Evolutionary conservation across 1,139 yeast genomes (phyloP), one percentile per base, ranked within the genome.

Genomic region (Candida tetrigidarum): DNA sequence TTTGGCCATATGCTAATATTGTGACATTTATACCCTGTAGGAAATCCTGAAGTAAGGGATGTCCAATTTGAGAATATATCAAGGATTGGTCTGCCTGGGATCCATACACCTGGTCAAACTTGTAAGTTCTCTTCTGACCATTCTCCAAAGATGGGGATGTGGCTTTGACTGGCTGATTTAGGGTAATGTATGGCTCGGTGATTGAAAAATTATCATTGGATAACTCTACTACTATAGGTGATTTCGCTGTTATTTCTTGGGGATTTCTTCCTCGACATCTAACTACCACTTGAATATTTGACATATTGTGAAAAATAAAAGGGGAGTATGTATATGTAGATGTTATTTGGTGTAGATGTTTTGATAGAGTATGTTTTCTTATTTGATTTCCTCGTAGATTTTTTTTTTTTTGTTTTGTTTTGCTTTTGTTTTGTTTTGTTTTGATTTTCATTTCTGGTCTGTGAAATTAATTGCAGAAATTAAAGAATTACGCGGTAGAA

Each of bases 1-100:
- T 89, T 64, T 89, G 96, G 8, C 96, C 96, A 61, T 89, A 89
- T 0, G 96, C 96, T 56, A 89, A 76, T 4, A 90, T 76, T 0
- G 96, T 87, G 46, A 91, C 90, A 55, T 87, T 88, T 57, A 74
- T 83, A 8, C 95, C 93, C 52, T 74, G 72, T 47, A 85, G 60
- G 52, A 86, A 84, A 55, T 86, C 92, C 29, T 74, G 68, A 57
- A 85, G 74, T 45, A 80, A 72, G 28, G 90, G 90, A 12, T 71
- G 66, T 0, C 87, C 92, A n/a, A 83, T 84, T 36, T 77, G 75
- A 25, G 78, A 69, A 54, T 83, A 86, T 4, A 86, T 57, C 7
- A 74, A 59, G 39, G 67, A 60, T 59, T 86, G 95, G 55, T 82
- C 86, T 1, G 88, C 82, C 41, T 78, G 80, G 0, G 91, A 83